A percentile compares a stretch with the other conserved stretches of the same genome.
Evolutionary conservation across 345 rosid species (phyloP).

Genomic region (Nasturtium officinale): DNA sequence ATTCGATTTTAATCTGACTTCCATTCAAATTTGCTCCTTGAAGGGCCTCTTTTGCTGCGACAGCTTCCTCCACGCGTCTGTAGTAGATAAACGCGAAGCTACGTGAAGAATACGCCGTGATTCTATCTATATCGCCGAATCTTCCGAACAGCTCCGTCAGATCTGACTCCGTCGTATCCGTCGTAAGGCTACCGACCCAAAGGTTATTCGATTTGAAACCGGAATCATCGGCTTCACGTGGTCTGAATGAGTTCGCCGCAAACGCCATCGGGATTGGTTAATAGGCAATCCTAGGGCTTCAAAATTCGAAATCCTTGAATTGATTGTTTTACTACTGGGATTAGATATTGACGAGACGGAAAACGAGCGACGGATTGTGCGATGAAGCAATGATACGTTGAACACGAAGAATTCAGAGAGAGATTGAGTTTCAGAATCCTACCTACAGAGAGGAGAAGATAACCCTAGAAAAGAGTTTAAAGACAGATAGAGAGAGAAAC

Average conservation of each 20-base stretch:
- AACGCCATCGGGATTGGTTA: conserved; percentile 44
- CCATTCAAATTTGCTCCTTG: conserved; percentile 74
- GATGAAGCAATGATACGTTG: conserved; percentile 3
- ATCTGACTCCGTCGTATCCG: conserved; percentile 68
- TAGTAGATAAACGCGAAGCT: conserved; percentile 80
- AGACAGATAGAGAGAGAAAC: conserved; percentile 5
- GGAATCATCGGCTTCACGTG: conserved; percentile 44
- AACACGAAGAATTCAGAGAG: background rate
- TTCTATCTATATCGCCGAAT: conserved; percentile 76
- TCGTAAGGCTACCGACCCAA: conserved; percentile 79
- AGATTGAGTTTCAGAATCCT: conserved; percentile 2
- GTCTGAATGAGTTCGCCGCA: conserved; percentile 45
- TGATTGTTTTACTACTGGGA: conserved; percentile 14
- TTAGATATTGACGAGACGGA: conserved; percentile 4
- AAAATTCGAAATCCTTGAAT: background rate
- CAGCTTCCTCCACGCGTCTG: conserved; percentile 80
- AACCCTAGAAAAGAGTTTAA: conserved; percentile 41
- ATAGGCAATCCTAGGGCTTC: background rate
- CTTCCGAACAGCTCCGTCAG: conserved; percentile 62
- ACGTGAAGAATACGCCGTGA: conserved; percentile 68
- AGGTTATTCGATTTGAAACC: conserved; percentile 65
- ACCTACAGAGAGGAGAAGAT: conserved; percentile 28
- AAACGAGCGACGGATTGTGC: background rate
- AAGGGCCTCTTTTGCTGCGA: conserved; percentile 71
- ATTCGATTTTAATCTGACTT: conserved; percentile 75